Evolutionary conservation across 805 yeast genomes (phyloP), one percentile per base, ranked within the genome.

Genomic region (Starmerella lactis-condensi): DNA sequence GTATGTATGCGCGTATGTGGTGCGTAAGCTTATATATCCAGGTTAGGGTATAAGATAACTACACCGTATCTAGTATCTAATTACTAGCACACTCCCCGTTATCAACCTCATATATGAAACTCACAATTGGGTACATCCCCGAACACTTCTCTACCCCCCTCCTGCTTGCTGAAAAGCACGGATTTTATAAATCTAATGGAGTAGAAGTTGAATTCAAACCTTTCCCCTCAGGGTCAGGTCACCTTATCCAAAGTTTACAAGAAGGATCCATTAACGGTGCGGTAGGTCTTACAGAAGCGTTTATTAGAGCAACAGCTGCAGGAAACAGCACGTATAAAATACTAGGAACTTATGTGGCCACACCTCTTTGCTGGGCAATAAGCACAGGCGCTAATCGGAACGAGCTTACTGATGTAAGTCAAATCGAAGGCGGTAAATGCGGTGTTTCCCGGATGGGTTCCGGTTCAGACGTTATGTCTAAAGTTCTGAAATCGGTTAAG

Each of bases 61-160:
- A n/a, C n/a, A n/a, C n/a, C n/a, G n/a, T n/a, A n/a, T n/a, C n/a
- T n/a, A n/a, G n/a, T n/a, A n/a, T n/a, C n/a, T 17, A 8, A n/a
- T 19, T 16, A 15, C 29, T 17, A 16, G 14, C 29, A 10, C 10
- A 19, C 11, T n/a, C n/a, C 23, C 11, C 23, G 10, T n/a, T 9
- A 10, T 24, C n/a, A 24, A 10, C 29, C 14, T 12, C 17, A 28
- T 19, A 10, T 12, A 38, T 34, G 45, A 43, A 40, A 37, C 39
- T 45, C 5, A 37, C 38, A 3, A 75, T 82, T 18, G 95, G 93
- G 2, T 76, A 68, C 54, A 71, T 82, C 31, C 94, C 94, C 2
- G 94, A 82, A 53, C 95, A 83, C 50, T 83, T 81, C 47, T 72
- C 89, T 24, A 76, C 93, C 0, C 94, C 94, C 4, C 57, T 82